These are phyloP conservation scores for Ettlia oleoabundans DNA, from an alignment of 139 green algal species.

Conservation along the genomic window DNA sequence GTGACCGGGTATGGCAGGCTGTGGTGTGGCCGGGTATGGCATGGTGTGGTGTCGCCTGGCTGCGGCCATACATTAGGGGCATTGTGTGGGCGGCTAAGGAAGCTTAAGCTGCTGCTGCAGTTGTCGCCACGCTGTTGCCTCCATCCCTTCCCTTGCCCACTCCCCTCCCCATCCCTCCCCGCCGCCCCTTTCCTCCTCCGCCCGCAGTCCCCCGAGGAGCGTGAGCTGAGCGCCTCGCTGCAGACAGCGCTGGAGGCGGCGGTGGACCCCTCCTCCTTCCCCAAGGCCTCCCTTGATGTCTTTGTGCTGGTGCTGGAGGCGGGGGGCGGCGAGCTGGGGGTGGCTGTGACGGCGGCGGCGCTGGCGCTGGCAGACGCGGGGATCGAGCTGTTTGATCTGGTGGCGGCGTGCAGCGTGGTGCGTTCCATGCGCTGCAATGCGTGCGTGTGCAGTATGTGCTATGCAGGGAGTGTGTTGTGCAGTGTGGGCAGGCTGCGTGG, in stretches of 20 bases:
- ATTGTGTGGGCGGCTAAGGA: too few relatives aligned
- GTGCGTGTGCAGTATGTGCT: background rate
- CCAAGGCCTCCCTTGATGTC: conserved; percentile 77
- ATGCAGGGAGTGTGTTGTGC: background rate
- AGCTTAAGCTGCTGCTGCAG: too few relatives aligned
- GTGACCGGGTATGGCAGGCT: too few relatives aligned
- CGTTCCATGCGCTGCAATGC: background rate
- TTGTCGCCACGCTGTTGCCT: background rate
- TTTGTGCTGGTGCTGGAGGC: conserved; percentile 71
- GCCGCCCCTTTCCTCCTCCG: background rate
- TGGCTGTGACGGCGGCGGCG: conserved; percentile 62
- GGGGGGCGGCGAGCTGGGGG: conserved; percentile 64
- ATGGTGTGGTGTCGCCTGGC: too few relatives aligned
- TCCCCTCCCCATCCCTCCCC: background rate
- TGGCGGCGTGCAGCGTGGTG: conserved; percentile 67
- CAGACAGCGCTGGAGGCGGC: conserved; percentile 61
- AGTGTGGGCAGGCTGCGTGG: too few relatives aligned
- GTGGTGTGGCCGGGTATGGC: too few relatives aligned
- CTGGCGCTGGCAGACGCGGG: conserved; percentile 80
- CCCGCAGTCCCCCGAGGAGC: conserved; percentile 36
- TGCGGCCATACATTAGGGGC: too few relatives aligned
- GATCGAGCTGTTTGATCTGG: conserved; percentile 75
- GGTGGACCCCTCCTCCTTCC: conserved; percentile 68
- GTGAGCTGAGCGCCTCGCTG: conserved; percentile 28
- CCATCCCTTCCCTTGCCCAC: background rate